Evolutionary conservation across 2,329 filamentous ascomycete species (phyloP), one percentile per base, ranked within the genome.

Genomic region (Berkeleyomyces basicola): DNA sequence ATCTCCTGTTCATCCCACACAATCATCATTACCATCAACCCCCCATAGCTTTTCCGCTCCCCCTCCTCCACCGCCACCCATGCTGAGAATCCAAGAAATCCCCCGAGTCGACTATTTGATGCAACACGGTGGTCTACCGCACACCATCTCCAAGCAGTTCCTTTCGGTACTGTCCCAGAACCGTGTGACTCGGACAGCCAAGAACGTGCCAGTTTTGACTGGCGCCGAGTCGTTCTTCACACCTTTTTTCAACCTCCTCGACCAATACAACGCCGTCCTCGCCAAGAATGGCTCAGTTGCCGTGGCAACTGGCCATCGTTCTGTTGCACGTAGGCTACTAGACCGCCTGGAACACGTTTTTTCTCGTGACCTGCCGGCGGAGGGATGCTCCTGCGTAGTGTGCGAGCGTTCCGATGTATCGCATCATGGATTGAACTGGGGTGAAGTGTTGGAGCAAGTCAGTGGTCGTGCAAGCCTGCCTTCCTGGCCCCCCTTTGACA

Each of bases 291-390:
- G 93, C 3, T 97, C 92, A 0, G 77, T 99, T 4, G 93, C 93
- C 2, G 93, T 97, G 1, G 93, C 93, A 14, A 97, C 92, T 0
- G 93, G 93, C 4, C 96, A 97, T 72, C 84, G 89, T 61, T 96
- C 92, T 0, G 88, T 97, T n/a, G 93, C 93, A 3, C 84, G 93
- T 4, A 83, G 91, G 60, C 75, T 97, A 33, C 80, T 97, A 4
- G 92, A 99, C 73, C 84, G 93, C 44, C 78, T 99, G 3, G 92
- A 96, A 71, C 89, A 92, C 63, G 90, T 99, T 7, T 97, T 99
- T 73, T 91, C 90, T 2, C 82, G 93, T 65, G 92, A 97, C 70
- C 85, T 99, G 43, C 91, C 91, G 0, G 84, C 84, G 0, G 85
- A 96, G 69, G 84, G 86, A n/a, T 97, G 92, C 71, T 76, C 79